Percentiles rank a stretch among this genome's conserved stretches.
Evolutionary conservation across 495 filamentous ascomycete species (phyloP).

Genomic region (Neurospora terricola): DNA sequence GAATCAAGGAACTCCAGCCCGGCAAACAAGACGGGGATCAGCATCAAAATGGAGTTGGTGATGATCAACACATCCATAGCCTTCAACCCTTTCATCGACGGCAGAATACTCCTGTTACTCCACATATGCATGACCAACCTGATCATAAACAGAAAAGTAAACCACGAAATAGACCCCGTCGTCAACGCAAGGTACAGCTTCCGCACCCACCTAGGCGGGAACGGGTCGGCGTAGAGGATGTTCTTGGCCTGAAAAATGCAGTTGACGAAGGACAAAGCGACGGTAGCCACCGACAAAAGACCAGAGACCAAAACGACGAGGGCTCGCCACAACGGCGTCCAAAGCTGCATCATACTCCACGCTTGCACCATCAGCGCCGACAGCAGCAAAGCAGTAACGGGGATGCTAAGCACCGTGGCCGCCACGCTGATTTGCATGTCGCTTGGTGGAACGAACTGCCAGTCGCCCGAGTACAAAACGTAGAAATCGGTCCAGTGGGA

Average conservation of each 20-base stretch:
- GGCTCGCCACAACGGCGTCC: slow-evolving; percentile 23
- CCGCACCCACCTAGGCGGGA: slow-evolving; percentile 34
- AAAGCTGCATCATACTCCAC: slow-evolving; percentile 49
- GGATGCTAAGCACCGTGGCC: slow-evolving; percentile 41
- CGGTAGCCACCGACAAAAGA: slow-evolving; percentile 41
- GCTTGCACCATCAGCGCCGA: slow-evolving; percentile 65
- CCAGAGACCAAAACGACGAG: slow-evolving; percentile 40
- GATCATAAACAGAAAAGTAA: slow-evolving; percentile 59
- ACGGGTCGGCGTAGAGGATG: slow-evolving; percentile 30
- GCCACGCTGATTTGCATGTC: slow-evolving; percentile 44
- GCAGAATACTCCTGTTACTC: slow-evolving; percentile 21
- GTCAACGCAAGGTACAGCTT: slow-evolving; percentile 43
- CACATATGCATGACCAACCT: slow-evolving; percentile 51
- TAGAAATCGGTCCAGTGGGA: slow-evolving; percentile 50
- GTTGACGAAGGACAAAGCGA: slow-evolving; percentile 51
- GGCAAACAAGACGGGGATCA: slow-evolving; percentile 72
- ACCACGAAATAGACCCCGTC: slow-evolving; percentile 62
- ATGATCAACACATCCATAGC: slow-evolving; percentile 31
- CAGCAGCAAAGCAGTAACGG: slow-evolving; percentile 53
- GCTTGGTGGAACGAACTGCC: slow-evolving; percentile 32
- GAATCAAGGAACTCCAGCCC: slow-evolving; percentile 45
- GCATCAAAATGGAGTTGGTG: slow-evolving; percentile 38
- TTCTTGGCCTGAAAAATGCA: slow-evolving; percentile 44
- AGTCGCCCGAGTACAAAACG: slow-evolving; percentile 47
- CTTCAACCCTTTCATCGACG: slow-evolving; percentile 14